Evolutionary conservation across 2,329 filamentous ascomycete genomes (phyloP), one percentile per base, ranked within the genome.

Genomic region (Rutstroemia sp.): DNA sequence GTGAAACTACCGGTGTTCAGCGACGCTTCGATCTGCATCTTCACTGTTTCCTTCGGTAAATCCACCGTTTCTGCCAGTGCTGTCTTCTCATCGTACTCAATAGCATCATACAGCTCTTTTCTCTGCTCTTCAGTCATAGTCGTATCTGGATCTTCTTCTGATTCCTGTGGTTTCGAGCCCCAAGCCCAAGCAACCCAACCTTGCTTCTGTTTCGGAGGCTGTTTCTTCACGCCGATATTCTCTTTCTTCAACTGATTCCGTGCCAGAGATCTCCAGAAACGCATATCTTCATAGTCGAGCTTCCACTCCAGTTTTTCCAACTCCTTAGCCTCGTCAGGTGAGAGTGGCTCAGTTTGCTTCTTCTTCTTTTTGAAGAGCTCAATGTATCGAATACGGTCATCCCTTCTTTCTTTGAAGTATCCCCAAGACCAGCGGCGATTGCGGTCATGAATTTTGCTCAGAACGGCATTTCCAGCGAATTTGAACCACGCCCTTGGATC

Each of bases 1-100:
- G 94, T 97, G 68, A 99, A 97, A 72, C 92, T 96, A 58, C 94
- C 94, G 0, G 92, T 96, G 61, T 89, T 88, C n/a, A 99, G 83
- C 55, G 89, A 92, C 50, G 94, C 87, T 69, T 97, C 91, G 49
- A 99, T 76, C 69, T 96, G 89, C 70, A 97, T 78, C 72, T 97
- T 96, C 66, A 99, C 80, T 9, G 90, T 90, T 64, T 99, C 94
- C 54, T 89, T 83, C 0, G 95, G 95, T 34, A 91, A 78, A 64
- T 99, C 94, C 3, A 99, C 86, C 44, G 88, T 86, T 63, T 96
- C 91, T 0, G 90, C 80, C 41, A 99, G 79, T 2, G 88, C 89
- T 58, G 92, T 86, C 76, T 96, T 97, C 72, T 99, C 94, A 60
- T 99, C 89, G 86, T 92, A 99, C 66, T 97, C 94, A 65, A 99